phyloP scores from a whole-genome alignment of 2,329 filamentous ascomycete species.

The Pseudogymnoascus sp. region DNA sequence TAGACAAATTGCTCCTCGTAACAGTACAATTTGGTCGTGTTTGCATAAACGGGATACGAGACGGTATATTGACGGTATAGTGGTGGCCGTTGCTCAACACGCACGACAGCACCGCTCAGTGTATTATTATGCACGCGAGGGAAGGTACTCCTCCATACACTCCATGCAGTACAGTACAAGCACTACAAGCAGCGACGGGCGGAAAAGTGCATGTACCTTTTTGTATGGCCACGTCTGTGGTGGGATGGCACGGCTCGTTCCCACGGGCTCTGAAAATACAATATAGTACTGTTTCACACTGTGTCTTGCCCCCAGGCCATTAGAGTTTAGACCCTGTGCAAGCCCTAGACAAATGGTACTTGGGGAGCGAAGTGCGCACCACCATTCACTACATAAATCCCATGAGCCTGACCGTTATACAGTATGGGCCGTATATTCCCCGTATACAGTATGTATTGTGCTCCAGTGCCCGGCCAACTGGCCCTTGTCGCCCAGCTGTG shows the following conservation, averaged over 20 bases:
- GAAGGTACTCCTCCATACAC: neutral
- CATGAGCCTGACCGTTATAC: neutral
- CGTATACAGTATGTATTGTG: neutral
- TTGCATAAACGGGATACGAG: slow-evolving; percentile 6
- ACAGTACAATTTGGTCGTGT: neutral
- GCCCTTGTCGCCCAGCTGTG: neutral
- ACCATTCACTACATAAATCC: neutral
- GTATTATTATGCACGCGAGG: slow-evolving; percentile 2
- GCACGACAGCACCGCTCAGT: neutral
- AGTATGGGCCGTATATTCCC: neutral
- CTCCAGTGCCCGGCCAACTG: neutral
- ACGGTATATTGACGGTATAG: neutral
- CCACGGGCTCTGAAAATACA: neutral
- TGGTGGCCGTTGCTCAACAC: neutral
- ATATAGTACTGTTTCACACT: neutral
- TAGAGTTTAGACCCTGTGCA: slow-evolving; percentile 8
- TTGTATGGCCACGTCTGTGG: neutral
- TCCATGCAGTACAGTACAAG: neutral
- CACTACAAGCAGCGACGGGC: neutral
- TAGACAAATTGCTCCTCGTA: neutral
- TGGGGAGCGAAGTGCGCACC: neutral
- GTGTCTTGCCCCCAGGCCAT: neutral
- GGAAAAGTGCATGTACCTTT: neutral
- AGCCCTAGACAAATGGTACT: neutral
- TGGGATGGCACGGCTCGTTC: slow-evolving; percentile 6